Evolutionary conservation across 2,329 filamentous ascomycete species (phyloP).

Genomic region (Calycina herbarum): DNA sequence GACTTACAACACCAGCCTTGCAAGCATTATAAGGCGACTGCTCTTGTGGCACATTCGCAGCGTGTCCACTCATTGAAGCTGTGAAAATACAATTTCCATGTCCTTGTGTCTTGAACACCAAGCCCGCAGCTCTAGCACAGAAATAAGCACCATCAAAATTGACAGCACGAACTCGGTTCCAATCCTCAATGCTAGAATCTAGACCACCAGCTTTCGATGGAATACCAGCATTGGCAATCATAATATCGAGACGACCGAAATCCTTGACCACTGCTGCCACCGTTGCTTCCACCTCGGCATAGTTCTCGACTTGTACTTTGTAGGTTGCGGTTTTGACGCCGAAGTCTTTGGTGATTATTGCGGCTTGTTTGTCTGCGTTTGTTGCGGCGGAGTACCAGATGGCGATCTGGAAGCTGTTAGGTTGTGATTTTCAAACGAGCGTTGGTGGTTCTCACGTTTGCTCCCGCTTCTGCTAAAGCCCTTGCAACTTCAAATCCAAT

Average conservation of each 20-base stretch:
- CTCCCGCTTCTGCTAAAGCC: slow-evolving; percentile 44
- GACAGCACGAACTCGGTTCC: slow-evolving; percentile 74
- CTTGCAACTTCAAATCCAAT: slow-evolving; percentile 50
- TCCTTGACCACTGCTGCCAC: neutral
- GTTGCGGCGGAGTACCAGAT: no score
- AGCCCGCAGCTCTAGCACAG: slow-evolving; percentile 66
- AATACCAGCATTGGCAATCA: slow-evolving; percentile 62
- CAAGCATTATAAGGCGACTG: slow-evolving; percentile 78
- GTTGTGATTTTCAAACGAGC: no score
- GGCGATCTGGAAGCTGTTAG: no score
- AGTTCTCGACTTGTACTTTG: no score
- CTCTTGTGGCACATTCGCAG: slow-evolving; percentile 81
- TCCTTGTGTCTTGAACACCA: slow-evolving; percentile 59
- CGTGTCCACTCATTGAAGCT: slow-evolving; percentile 75
- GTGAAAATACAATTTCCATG: slow-evolving; percentile 71
- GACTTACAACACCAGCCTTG: slow-evolving; percentile 64
- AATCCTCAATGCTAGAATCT: slow-evolving; percentile 67
- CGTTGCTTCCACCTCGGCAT: no score
- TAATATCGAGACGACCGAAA: neutral
- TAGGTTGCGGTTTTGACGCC: no score
- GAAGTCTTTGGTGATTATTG: no score
- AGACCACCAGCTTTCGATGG: slow-evolving; percentile 58
- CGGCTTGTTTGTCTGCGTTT: no score
- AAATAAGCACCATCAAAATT: slow-evolving; percentile 77
- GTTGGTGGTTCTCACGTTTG: no score